Evolutionary conservation across 1,139 yeast species (phyloP).

Genomic region (Yarrowia galli): DNA sequence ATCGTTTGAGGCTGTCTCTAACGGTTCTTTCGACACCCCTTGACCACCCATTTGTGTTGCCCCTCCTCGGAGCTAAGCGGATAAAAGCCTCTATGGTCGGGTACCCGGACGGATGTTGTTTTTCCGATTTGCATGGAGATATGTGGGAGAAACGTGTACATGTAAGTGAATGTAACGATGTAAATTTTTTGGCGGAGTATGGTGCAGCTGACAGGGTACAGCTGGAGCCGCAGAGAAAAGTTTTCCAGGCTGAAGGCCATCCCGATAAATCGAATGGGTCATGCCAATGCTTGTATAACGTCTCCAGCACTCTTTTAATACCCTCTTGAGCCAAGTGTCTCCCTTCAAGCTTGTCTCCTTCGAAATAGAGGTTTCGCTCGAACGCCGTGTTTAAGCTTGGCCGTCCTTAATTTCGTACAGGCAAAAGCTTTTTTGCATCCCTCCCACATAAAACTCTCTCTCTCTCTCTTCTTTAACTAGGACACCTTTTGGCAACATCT

Average conservation of each 20-base stretch:
- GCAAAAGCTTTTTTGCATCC: slow-evolving; percentile 24
- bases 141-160: slow-evolving; percentile 38
- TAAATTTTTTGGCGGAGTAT: slow-evolving; percentile 31
- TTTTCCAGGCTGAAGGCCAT: background rate
- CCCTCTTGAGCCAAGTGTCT: background rate
- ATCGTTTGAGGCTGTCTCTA: background rate
- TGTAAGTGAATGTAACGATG: slow-evolving; percentile 37
- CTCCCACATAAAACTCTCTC: slow-evolving; percentile 38
- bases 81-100: slow-evolving; percentile 33
- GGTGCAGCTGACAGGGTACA: slow-evolving; percentile 36
- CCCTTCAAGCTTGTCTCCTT: slow-evolving; percentile 19
- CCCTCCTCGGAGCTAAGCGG: slow-evolving; percentile 32
- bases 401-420: slow-evolving; percentile 29
- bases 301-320: background rate
- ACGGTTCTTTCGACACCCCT: background rate
- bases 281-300: background rate
- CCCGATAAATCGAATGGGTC: background rate
- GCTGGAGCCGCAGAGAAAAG: slow-evolving; percentile 7
- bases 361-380: slow-evolving; percentile 15
- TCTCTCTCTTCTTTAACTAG: slow-evolving; percentile 35
- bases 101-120: slow-evolving; percentile 37
- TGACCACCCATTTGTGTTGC: background rate
- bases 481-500: slow-evolving; percentile 39
- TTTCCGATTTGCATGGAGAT: slow-evolving; percentile 38
- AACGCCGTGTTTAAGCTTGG: slow-evolving; percentile 26